Evolutionary conservation across 1,139 yeast species (phyloP).

Genomic region (Taiozyma sp.): DNA sequence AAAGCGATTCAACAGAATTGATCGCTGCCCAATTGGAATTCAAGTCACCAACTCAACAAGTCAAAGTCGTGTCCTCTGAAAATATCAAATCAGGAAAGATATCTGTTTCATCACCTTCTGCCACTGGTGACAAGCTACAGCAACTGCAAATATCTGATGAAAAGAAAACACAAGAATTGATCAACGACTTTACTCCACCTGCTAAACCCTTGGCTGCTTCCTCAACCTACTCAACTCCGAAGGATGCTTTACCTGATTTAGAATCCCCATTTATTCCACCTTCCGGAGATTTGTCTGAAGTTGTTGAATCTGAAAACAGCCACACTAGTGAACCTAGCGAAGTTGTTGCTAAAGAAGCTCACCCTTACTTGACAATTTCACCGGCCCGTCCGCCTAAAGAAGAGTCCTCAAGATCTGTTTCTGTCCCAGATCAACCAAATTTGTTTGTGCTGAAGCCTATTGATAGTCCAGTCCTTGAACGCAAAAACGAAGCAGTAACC

Average conservation of each 20-base stretch:
- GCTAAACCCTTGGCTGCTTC: neutral
- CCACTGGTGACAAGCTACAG: neutral
- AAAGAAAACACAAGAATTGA: neutral
- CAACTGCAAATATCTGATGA: neutral
- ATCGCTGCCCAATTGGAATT: neutral
- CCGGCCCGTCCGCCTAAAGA: neutral
- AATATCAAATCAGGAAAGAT: constrained; percentile 1
- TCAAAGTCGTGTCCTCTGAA: neutral
- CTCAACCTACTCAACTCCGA: neutral
- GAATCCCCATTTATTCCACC: neutral
- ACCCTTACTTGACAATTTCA: neutral
- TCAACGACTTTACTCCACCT: neutral
- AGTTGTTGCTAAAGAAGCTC: neutral
- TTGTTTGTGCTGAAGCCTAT: neutral
- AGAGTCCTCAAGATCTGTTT: neutral
- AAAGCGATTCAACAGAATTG: constrained; percentile 4
- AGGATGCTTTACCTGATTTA: neutral
- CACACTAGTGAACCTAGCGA: neutral
- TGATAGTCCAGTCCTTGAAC: neutral
- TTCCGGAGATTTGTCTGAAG: neutral
- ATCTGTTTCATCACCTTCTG: neutral
- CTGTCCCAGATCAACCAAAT: neutral
- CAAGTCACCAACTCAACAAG: neutral
- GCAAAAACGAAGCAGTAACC: neutral
- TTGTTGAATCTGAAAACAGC: neutral